A percentile compares a stretch with the other conserved stretches of the same genome.
These are phyloP conservation scores for Saccharomyces eubayanus DNA, from an alignment of 805 yeast species.

Conservation along the genomic window DNA sequence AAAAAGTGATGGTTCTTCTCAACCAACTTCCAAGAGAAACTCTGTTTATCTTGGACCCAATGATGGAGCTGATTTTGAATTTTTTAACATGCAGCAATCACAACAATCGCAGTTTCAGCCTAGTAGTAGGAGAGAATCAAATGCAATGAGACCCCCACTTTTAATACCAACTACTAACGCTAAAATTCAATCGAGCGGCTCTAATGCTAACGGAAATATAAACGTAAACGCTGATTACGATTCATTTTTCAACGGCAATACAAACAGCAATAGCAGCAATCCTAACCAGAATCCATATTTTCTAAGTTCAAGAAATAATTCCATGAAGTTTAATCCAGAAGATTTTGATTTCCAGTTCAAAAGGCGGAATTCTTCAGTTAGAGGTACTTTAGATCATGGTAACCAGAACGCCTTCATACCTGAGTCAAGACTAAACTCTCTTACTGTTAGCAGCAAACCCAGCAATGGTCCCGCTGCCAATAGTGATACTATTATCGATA, in stretches of 20 bases:
- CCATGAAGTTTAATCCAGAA: slow-evolving; percentile 24
- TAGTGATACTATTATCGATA: not conserved
- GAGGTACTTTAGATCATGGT: slow-evolving; percentile 16
- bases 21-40: slow-evolving; percentile 22
- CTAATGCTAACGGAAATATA: not conserved
- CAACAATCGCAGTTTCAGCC: not conserved
- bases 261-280: slow-evolving; percentile 1
- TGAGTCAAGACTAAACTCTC: slow-evolving; percentile 9
- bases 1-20: slow-evolving; percentile 9
- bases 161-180: slow-evolving; percentile 9
- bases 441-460: slow-evolving; percentile 1
- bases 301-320: slow-evolving; percentile 22
- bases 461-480: not conserved
- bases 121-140: slow-evolving; percentile 3
- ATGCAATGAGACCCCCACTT: slow-evolving; percentile 22
- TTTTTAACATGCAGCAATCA: slow-evolving; percentile 8
- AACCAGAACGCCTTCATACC: slow-evolving; percentile 10
- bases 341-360: slow-evolving; percentile 29
- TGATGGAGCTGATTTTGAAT: slow-evolving; percentile 20
- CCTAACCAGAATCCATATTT: slow-evolving; percentile 7
- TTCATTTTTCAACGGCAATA: not conserved
- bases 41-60: slow-evolving; percentile 19
- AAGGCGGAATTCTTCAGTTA: slow-evolving; percentile 27
- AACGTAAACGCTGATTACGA: not conserved
- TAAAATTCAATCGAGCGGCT: slow-evolving; percentile 1